Evolutionary conservation across 805 yeast species (phyloP), one percentile per base, ranked within the genome.

Genomic region (Wickerhamiella azyma): DNA sequence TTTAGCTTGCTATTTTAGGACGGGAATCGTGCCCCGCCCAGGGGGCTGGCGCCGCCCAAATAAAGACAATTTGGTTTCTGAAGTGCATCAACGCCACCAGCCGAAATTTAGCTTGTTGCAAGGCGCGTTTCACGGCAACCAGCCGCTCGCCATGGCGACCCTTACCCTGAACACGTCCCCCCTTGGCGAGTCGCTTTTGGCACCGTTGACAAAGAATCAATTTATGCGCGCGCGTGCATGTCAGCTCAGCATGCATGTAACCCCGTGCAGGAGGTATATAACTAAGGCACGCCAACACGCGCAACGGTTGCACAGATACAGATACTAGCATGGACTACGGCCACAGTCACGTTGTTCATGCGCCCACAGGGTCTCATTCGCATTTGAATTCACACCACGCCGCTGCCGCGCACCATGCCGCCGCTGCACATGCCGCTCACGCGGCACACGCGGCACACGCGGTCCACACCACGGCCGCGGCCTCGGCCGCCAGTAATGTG

Each of bases 401-500:
- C 6, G 24, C 24, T 7, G 24, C 24, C 24, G 24, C 24, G 24
- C 24, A 21, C 24, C 24, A 21, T 5, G 24, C 24, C 24, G 24
- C 24, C 24, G 24, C 24, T 21, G 24, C 24, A 21, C 24, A 21
- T 7, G 24, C 24, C 24, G 24, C 24, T 7, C 24, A 21, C 24
- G 24, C 24, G 24, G 24, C 24, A 10, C 9, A n/a, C 33, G n/a
- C 33, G 16, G 33, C n/a, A 10, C 33, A n/a, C 11, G 14, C 16
- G 14, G 8, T 16, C n/a, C 33, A n/a, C 33, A 30, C 3, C 24
- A 21, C 24, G 24, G 24, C 7, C 24, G 16, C 33, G 14, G 33
- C 33, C 10, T 55, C 48, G 13, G 59, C 64, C 1, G 64, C 55
- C 9, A 62, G 64, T 45, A 64, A 65, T 37, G 66, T 67, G 17